Evolutionary conservation across 768 basidiomycete genomes (phyloP), one percentile per base, ranked within the genome.

Genomic region (Mycena floridula): DNA sequence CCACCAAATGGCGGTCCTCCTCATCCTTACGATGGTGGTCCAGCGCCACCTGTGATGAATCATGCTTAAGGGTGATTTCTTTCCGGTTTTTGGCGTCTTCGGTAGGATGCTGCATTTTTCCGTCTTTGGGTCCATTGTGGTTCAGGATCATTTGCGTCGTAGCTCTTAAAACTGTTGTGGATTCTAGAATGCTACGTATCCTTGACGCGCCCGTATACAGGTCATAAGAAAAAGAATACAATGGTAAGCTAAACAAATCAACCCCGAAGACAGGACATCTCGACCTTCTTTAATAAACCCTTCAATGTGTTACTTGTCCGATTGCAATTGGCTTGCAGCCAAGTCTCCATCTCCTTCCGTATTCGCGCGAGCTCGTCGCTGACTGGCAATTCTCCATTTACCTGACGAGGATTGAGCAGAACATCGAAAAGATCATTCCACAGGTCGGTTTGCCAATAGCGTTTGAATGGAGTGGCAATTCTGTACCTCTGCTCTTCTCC

Each of bases 371-470:
- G 61, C 61, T 87, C 82, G 39, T 80, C 73, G 40, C 73, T 77
- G 26, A 97, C 69, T 0, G 95, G 95, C 35, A 97, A 59, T 13
- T 69, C 59, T 15, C 77, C 74, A 42, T 79, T 78, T 15, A 79
- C 74, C n/a, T 69, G 52, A 27, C 70, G 65, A 1, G 96, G 86
- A 62, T 98, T 98, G 46, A 99, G 79, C 44, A 97, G 65, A 23
- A 85, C 51, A 54, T 94, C 86, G 59, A 99, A 97, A 36, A 96
- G 56, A 43, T 75, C 64, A 25, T 68, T 84, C 91, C 96, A 95
- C 20, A 95, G 63, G 20, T 89, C 85, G 37, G 71, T 76, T 63
- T 98, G 93, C 91, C 96, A 97, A 62, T 99, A 99, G 47, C 96
- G 74, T 59, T 92, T 92, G 56, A 94, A 74, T n/a, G 85, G 77